These are phyloP conservation scores for California macrophylla DNA, from an alignment of 441 rosid species.

Conservation along the genomic window DNA sequence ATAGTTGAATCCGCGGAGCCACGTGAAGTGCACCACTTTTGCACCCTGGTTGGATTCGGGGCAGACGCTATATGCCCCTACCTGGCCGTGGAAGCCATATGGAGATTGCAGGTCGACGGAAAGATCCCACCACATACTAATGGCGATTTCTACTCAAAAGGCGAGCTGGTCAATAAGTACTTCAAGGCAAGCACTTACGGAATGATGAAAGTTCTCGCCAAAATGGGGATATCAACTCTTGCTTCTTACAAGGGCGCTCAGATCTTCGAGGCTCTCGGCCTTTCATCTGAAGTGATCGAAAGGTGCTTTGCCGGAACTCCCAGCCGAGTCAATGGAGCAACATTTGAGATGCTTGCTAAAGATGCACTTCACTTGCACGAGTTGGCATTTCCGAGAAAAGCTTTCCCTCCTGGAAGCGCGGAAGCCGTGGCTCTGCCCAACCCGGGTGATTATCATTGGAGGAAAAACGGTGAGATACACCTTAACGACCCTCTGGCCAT, in stretches of 20 bases:
- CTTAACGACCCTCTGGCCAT: constrained; percentile 98
- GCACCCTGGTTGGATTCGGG: constrained; percentile 93
- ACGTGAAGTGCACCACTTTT: constrained; percentile 99
- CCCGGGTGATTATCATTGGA: constrained; percentile 99
- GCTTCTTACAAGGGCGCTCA: constrained; percentile 99
- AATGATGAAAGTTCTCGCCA: constrained; percentile 99
- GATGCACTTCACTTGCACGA: constrained; percentile 85
- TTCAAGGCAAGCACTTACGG: constrained; percentile 98
- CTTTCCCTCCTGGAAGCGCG: constrained; percentile 85
- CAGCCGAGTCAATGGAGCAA: constrained; percentile 98
- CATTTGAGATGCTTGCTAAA: constrained; percentile 93
- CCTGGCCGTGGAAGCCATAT: constrained; percentile 73
- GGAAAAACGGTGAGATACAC: constrained; percentile 96
- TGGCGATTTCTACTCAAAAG: constrained; percentile 81
- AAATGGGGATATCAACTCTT: constrained; percentile 97
- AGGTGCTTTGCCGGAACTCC: constrained; percentile 99
- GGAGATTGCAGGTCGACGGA: constrained; percentile 94
- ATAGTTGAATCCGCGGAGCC: constrained; percentile 97
- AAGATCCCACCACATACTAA: constrained; percentile 83
- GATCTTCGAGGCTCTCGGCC: constrained; percentile 97
- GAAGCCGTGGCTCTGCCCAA: constrained; percentile 89
- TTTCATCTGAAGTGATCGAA: constrained; percentile 87
- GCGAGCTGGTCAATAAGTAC: constrained; percentile 81
- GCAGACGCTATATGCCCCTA: constrained; percentile 99
- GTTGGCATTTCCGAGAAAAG: constrained; percentile 72